Conservation (phyloP, 495 filamentous ascomycete species). For the Trypethelium eluteriae region DNA sequence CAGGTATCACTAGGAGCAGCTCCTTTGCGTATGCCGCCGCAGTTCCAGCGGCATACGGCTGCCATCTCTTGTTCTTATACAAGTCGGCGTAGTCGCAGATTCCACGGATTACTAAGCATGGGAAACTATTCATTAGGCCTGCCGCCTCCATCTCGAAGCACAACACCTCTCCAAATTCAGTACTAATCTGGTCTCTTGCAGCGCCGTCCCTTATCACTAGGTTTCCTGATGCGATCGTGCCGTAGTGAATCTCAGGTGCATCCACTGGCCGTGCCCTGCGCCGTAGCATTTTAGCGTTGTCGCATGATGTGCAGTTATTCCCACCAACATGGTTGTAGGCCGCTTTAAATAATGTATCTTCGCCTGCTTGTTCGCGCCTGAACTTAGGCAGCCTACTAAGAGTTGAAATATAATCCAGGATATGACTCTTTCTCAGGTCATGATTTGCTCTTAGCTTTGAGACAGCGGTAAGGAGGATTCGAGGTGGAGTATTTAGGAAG, state of each 20-base stretch:
- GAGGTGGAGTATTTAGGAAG: constrained; percentile 16
- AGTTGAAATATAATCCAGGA: not conserved
- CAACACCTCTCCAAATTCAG: constrained; percentile 13
- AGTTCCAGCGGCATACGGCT: constrained; percentile 26
- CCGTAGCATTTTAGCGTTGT: not conserved
- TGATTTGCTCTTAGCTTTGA: constrained; percentile 14
- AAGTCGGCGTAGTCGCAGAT: constrained; percentile 30
- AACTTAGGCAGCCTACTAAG: not conserved
- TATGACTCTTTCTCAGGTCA: not conserved
- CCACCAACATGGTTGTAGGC: constrained; percentile 11
- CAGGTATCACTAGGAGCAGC: not conserved
- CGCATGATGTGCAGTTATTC: constrained; percentile 9
- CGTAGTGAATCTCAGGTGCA: constrained; percentile 29
- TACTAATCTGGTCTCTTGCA: constrained; percentile 17
- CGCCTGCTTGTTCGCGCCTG: constrained; percentile 2
- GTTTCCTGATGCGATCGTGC: constrained; percentile 38
- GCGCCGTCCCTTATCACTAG: constrained; percentile 31
- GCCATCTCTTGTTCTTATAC: constrained; percentile 29
- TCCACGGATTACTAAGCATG: constrained; percentile 20
- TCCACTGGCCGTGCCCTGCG: not conserved
- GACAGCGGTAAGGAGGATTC: constrained; percentile 13
- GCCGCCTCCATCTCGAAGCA: constrained; percentile 33
- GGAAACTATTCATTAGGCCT: constrained; percentile 24
- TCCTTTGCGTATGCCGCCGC: constrained; percentile 27
- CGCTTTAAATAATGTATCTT: constrained; percentile 15